Percentiles rank a stretch among this genome's conserved stretches.
Conservation (phyloP, 805 yeast species). For the Clavispora vitiphila region DNA sequence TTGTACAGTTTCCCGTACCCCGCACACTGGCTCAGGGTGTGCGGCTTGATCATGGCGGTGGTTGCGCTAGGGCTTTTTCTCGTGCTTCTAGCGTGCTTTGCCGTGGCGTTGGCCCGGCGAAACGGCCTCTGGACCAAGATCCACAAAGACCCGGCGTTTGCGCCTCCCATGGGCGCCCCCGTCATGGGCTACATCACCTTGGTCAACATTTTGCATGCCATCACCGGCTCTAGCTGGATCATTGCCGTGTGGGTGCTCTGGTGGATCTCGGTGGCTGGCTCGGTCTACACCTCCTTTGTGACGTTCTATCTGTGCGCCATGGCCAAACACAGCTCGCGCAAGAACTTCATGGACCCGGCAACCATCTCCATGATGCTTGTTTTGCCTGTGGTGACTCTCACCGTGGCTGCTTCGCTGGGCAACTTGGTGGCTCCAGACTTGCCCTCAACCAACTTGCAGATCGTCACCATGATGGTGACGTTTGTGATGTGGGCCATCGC, state of each 20-base stretch:
- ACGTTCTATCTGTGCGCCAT: constrained; percentile 48
- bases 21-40: constrained; percentile 50
- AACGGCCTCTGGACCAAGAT: constrained; percentile 13
- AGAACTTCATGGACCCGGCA: constrained; percentile 14
- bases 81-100: constrained; percentile 36
- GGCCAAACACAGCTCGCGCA: constrained; percentile 27
- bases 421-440: constrained; percentile 44
- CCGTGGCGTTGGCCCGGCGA: constrained; percentile 35
- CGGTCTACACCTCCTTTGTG: constrained; percentile 58
- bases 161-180: constrained; percentile 70
- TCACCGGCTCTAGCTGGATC: constrained; percentile 42
- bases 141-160: constrained; percentile 36
- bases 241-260: constrained; percentile 58
- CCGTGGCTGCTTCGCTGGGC: constrained; percentile 74
- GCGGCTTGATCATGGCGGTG: constrained; percentile 62
- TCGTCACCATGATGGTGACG: constrained; percentile 50
- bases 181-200: constrained; percentile 77
- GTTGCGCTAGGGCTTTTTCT: constrained; percentile 48
- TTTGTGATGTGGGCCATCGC: constrained; percentile 70
- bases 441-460: constrained; percentile 39
- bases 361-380: constrained; percentile 54
- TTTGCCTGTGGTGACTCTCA: constrained; percentile 74
- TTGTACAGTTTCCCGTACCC: constrained; percentile 64
- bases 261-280: constrained; percentile 61
- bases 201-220: constrained; percentile 47